A percentile compares a stretch with the other conserved stretches of the same genome.
Evolutionary conservation across 306 rosid species (phyloP).

Genomic region (Cucumis melo): DNA sequence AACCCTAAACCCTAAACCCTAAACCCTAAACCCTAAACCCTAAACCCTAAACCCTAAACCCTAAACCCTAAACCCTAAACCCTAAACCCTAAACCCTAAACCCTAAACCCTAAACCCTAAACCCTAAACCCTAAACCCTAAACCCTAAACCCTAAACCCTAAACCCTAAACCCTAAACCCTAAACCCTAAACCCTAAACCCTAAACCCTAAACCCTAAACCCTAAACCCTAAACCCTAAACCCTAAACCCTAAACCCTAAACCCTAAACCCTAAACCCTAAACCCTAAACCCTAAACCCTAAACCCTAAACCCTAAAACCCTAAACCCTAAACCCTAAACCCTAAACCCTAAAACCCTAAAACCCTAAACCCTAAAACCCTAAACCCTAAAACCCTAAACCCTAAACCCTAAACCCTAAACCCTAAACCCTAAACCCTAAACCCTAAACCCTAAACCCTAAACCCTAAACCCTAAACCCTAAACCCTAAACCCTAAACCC

Average conservation of each 20-base stretch:
- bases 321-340: background rate
- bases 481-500: conserved; percentile 10
- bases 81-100: background rate
- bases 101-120: no score
- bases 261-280: conserved; percentile 10
- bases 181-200: conserved; percentile 9
- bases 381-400: conserved; percentile 6
- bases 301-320: background rate
- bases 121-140: no score
- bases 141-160: no score
- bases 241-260: no score
- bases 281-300: background rate
- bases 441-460: conserved; percentile 6
- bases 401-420: background rate
- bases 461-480: conserved; percentile 3
- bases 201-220: background rate
- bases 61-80: background rate
- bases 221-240: background rate
- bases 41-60: conserved; percentile 5
- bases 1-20: background rate
- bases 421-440: background rate
- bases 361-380: background rate
- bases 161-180: background rate
- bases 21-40: background rate
- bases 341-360: background rate